Percentiles rank a stretch among this genome's conserved stretches.
Conservation (phyloP, 805 yeast genomes). For the Cyberlindnera subsufficiens region DNA sequence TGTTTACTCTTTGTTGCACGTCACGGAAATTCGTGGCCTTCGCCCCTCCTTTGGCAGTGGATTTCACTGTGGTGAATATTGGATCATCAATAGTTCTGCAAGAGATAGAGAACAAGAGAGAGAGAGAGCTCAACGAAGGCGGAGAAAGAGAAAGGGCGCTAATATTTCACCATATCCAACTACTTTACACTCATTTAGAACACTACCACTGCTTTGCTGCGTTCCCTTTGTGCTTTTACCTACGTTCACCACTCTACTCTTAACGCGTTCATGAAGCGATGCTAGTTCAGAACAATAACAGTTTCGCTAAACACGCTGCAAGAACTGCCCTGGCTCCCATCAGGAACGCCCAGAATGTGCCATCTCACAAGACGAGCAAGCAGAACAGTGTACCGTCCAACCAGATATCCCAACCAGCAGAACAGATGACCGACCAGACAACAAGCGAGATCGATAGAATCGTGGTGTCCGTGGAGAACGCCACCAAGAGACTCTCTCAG, state of each 20-base stretch:
- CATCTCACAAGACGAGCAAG: slow-evolving; percentile 22
- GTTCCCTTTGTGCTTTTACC: not conserved
- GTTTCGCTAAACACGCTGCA: slow-evolving; percentile 24
- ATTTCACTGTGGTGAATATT: no score
- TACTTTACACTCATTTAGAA: slow-evolving; percentile 1
- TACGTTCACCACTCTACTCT: not conserved
- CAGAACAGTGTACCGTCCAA: not conserved
- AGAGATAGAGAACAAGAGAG: no score
- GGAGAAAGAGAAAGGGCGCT: not conserved
- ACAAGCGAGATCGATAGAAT: slow-evolving; percentile 22
- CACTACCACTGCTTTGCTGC: not conserved
- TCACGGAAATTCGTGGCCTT: no score
- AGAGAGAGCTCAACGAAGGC: no score
- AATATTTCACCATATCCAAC: slow-evolving; percentile 1
- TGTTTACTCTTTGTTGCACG: no score
- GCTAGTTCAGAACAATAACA: slow-evolving; percentile 2
- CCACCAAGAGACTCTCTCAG: slow-evolving; percentile 24
- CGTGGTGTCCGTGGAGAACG: slow-evolving; percentile 25
- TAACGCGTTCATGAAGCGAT: not conserved
- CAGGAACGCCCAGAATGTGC: slow-evolving; percentile 15
- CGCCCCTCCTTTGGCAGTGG: no score
- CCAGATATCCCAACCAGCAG: not conserved
- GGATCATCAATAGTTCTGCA: no score
- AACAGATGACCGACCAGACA: slow-evolving; percentile 2
- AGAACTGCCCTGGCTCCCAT: slow-evolving; percentile 17